Base-by-base conservation (phyloP, 2,329 filamentous ascomycete genomes). In the Monosporascus sp. region DNA sequence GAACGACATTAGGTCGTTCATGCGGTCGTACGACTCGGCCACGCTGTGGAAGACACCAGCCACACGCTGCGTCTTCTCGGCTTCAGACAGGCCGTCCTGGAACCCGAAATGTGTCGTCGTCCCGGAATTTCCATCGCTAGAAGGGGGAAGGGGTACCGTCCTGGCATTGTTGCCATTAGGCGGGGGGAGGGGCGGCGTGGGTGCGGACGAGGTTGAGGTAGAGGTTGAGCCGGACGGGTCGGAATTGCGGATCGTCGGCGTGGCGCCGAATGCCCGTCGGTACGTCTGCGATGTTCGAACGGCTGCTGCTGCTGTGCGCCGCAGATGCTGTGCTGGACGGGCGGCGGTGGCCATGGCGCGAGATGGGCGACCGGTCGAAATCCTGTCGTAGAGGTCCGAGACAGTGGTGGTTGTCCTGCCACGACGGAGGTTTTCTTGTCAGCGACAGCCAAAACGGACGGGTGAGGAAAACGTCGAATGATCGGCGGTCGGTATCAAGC, bases 1-100 rank as follows among this genome's bases (percentile, higher is more conserved):
- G 48, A 99, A 83, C 7, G 94, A 97, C 94, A 99, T 99, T 62
- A 97, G 81, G 71, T 99, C 94, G 75, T 99, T 99, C 94, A 99
- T 99, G 58, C 87, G 88, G 72, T 99, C 94, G 74, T 99, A 99
- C 18, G 88, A 91, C 58, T 89, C 86, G 61, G 94, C 94, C 41
- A 99, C 94, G 61, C 88, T 97, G 71, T 90, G 93, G 76, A 99
- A 99, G 54, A 99, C 94, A 43, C 83, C 85, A 55, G 88, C 88
- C 41, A 97, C 92, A 79, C 75, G 71, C 60, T 78, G 65, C 45
- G 74, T 76, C 73, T 97, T 97, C 70, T 94, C 79, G 9, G 84
- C 78, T 68, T 95, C 89, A 17, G 88, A 84, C 41, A 97, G 80
- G 43, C 89, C 93, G 58, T 69, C 67, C 73, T 92, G 82, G 70